phyloP scores from a whole-genome alignment of 768 basidiomycete species.

The Tephrocybe sp. region DNA sequence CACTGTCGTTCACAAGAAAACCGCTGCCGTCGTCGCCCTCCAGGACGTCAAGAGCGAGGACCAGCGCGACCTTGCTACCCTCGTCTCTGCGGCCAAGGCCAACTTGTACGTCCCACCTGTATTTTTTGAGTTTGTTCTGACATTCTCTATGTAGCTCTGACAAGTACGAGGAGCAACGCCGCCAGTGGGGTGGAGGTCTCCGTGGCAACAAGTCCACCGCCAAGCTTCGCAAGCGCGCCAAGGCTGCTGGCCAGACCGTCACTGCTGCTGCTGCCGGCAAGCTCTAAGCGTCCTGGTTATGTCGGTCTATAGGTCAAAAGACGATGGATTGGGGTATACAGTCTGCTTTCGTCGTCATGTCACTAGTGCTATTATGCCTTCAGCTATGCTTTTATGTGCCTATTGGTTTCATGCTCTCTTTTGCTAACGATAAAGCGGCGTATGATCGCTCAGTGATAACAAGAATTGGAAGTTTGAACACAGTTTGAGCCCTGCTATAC shows the following conservation, averaged over 20 bases:
- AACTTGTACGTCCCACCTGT: constrained; percentile 74
- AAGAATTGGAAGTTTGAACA: too few species aligned
- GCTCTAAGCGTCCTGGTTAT: constrained; percentile 40
- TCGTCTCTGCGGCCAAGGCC: constrained; percentile 91
- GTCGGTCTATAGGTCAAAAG: constrained; percentile 13
- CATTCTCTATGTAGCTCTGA: constrained; percentile 53
- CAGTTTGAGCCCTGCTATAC: too few species aligned
- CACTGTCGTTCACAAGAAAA: constrained; percentile 98
- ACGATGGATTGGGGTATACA: constrained; percentile 7
- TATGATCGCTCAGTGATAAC: too few species aligned
- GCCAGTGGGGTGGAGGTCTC: constrained; percentile 94
- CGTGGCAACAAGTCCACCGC: constrained; percentile 94
- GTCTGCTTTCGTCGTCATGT: constrained; percentile 13
- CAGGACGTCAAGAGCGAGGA: constrained; percentile 97
- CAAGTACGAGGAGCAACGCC: constrained; percentile 90
- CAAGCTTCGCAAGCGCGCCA: constrained; percentile 92
- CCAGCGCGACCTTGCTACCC: constrained; percentile 86
- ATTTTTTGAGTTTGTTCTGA: not conserved
- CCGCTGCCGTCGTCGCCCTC: constrained; percentile 84
- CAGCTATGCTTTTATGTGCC: constrained; percentile 13
- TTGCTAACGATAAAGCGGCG: constrained; percentile 7
- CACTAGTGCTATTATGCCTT: constrained; percentile 3
- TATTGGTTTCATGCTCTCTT: constrained; percentile 15
- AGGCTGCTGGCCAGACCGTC: constrained; percentile 75
- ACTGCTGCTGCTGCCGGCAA: constrained; percentile 57